phyloP scores from a whole-genome alignment of 1,139 yeast genomes.

The Taphrina pruni region DNA sequence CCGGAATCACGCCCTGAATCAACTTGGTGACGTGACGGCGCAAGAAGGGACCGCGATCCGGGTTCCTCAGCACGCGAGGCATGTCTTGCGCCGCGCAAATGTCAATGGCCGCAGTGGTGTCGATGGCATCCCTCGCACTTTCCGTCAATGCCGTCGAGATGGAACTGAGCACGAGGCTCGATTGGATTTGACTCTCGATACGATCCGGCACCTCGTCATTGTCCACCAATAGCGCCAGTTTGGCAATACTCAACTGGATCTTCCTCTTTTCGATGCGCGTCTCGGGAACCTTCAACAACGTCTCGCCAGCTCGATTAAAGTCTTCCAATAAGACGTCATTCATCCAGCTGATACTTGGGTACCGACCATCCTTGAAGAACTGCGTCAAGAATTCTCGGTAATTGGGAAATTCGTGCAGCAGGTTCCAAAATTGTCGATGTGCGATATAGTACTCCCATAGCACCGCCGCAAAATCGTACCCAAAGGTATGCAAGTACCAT shows the following conservation, averaged over 20 bases:
- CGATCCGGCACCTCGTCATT: conserved; percentile 36
- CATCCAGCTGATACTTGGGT: conserved; percentile 75
- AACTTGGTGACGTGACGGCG: conserved; percentile 54
- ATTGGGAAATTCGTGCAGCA: conserved; percentile 65
- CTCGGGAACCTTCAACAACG: conserved; percentile 56
- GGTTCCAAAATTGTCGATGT: conserved; percentile 60
- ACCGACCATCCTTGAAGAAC: conserved; percentile 61
- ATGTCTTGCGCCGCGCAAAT: conserved; percentile 22
- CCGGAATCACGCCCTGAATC: conserved; percentile 55
- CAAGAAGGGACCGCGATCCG: conserved; percentile 43
- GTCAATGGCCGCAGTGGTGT: conserved; percentile 39
- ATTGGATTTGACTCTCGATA: conserved; percentile 29
- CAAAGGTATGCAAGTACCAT: conserved; percentile 65
- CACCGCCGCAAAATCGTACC: conserved; percentile 70
- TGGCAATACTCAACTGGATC: conserved; percentile 72
- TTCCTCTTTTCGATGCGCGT: conserved; percentile 60
- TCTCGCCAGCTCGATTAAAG: conserved; percentile 60
- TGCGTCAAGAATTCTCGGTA: conserved; percentile 59
- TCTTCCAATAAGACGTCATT: conserved; percentile 62
- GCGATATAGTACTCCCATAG: conserved; percentile 67
- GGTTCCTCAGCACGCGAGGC: conserved; percentile 12
- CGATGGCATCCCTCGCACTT: conserved; percentile 33
- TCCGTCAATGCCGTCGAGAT: conserved; percentile 4
- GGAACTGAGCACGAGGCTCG: conserved; percentile 9
- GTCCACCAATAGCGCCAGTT: conserved; percentile 57